These are phyloP conservation scores for Baudoinia panamericana DNA, from an alignment of 495 filamentous ascomycete genomes.

Conservation along the genomic window DNA sequence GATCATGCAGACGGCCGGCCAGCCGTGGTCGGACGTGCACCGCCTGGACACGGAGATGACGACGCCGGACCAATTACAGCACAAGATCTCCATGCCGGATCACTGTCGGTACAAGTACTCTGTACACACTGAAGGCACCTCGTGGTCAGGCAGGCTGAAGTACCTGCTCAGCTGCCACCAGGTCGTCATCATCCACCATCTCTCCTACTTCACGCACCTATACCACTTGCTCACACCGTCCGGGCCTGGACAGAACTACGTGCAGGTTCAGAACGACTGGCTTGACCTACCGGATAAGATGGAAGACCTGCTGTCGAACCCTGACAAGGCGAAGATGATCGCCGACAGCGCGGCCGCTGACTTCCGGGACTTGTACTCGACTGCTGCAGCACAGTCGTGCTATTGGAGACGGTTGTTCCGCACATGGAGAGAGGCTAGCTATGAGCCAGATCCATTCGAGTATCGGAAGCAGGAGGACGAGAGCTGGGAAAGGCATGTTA, in stretches of 20 bases:
- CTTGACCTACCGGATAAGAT: slow-evolving; percentile 41
- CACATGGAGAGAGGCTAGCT: slow-evolving; percentile 28
- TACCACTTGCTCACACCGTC: slow-evolving; percentile 29
- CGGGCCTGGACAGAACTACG: slow-evolving; percentile 47
- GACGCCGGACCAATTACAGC: no score
- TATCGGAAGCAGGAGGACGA: not conserved
- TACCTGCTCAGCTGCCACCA: slow-evolving; percentile 48
- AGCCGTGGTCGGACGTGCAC: slow-evolving; percentile 41
- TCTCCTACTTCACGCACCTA: slow-evolving; percentile 34
- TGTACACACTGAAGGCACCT: slow-evolving; percentile 40
- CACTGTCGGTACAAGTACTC: slow-evolving; percentile 49
- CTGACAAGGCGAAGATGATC: slow-evolving; percentile 33
- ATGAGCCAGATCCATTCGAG: slow-evolving; percentile 3
- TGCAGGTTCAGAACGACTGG: slow-evolving; percentile 45
- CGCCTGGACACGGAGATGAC: slow-evolving; percentile 35
- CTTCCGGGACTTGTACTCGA: slow-evolving; percentile 47
- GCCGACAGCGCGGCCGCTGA: slow-evolving; percentile 41
- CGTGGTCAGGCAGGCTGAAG: slow-evolving; percentile 45
- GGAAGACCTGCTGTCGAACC: slow-evolving; percentile 37
- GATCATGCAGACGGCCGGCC: slow-evolving; percentile 32
- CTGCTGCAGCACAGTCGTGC: slow-evolving; percentile 46
- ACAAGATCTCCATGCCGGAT: slow-evolving; percentile 37
- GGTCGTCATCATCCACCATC: slow-evolving; percentile 40
- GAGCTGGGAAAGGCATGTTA: not conserved
- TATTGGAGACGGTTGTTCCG: slow-evolving; percentile 46